Conservation (phyloP, 2,329 filamentous ascomycete species). For the Paramyrothecium sp. region DNA sequence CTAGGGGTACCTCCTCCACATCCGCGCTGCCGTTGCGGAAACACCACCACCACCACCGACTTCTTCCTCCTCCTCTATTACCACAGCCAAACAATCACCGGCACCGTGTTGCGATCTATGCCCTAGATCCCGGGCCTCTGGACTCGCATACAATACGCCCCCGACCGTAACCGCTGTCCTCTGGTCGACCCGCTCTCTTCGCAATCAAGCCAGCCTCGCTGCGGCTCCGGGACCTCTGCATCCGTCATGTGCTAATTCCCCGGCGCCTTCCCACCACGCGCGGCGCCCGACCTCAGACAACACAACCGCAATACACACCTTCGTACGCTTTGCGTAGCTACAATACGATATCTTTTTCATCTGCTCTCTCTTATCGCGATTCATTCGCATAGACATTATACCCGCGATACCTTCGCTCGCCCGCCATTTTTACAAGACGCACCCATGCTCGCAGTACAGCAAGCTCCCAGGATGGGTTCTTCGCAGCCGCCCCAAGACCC, state of each 20-base stretch:
- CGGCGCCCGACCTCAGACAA: not conserved
- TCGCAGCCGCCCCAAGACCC: slow-evolving; percentile 51
- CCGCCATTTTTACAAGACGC: slow-evolving; percentile 27
- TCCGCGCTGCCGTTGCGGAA: not conserved
- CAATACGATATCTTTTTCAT: not conserved
- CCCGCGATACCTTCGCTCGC: not conserved
- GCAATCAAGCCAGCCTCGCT: not conserved
- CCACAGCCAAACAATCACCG: not conserved
- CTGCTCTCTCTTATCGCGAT: not conserved
- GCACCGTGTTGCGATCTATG: no score
- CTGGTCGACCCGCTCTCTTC: not conserved
- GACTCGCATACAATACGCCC: no score
- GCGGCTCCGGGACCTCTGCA: not conserved
- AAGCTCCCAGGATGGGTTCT: slow-evolving; percentile 57
- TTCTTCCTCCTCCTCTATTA: no score
- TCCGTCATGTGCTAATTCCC: not conserved
- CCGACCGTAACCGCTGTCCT: not conserved
- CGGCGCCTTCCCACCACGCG: not conserved
- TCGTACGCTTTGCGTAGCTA: not conserved
- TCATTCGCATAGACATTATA: not conserved
- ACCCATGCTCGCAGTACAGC: slow-evolving; percentile 57
- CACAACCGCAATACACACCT: not conserved
- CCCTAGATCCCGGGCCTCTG: no score
- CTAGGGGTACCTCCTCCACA: not conserved
- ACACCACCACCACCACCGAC: not conserved